Evolutionary conservation across 257 asterid species (phyloP).

Genomic region (Plectranthus barbatus): DNA sequence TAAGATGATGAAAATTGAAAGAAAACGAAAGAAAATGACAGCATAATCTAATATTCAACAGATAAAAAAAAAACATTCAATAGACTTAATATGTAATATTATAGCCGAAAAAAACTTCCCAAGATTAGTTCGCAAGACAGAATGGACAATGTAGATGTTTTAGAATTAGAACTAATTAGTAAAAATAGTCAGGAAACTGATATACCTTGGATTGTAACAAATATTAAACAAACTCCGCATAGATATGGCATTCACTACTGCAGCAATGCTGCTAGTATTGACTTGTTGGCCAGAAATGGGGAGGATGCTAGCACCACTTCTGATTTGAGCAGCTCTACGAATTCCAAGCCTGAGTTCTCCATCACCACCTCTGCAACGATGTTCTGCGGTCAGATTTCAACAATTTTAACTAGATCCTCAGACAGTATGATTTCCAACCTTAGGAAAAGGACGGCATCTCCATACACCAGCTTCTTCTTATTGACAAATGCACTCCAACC

Average conservation of each 20-base stretch:
- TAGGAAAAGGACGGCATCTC: conserved; percentile 93
- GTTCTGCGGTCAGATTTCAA: background rate
- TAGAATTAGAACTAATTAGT: background rate
- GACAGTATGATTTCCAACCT: conserved; percentile 33
- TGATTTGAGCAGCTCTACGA: conserved; percentile 84
- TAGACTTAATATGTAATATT: background rate
- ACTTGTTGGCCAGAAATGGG: conserved; percentile 38
- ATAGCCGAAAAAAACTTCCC: background rate
- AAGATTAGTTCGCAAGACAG: background rate
- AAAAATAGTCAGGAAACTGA: background rate
- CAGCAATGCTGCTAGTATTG: conserved; percentile 48
- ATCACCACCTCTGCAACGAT: conserved; percentile 73
- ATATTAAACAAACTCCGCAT: conserved; percentile 43
- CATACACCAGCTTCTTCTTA: conserved; percentile 84
- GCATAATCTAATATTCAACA: too few species aligned
- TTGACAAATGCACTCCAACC: conserved; percentile 99
- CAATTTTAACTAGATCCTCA: background rate
- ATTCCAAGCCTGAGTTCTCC: conserved; percentile 96
- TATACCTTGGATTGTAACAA: conserved; percentile 91
- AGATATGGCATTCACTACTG: conserved; percentile 59
- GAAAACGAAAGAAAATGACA: too few species aligned
- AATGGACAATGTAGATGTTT: background rate
- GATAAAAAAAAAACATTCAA: background rate
- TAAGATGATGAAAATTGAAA: background rate
- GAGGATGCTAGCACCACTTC: conserved; percentile 35